Evolutionary conservation across 2,329 filamentous ascomycete species (phyloP).

Genomic region (Rosellinia necatrix): DNA sequence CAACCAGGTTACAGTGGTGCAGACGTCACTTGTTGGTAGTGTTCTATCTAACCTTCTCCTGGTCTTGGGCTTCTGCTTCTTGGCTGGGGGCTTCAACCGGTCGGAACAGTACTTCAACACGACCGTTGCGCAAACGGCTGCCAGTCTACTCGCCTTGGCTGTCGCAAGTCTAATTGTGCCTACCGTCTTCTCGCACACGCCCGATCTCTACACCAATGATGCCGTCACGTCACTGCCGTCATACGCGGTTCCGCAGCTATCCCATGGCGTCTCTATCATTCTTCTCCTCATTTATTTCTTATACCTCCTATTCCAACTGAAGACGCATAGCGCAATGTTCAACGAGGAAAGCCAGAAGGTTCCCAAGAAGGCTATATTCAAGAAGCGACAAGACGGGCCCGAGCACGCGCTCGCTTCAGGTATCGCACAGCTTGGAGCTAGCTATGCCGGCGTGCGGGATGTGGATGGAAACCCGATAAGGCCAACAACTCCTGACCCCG

Average conservation of each 20-base stretch:
- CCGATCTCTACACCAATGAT: slow-evolving; percentile 44
- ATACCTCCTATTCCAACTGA: slow-evolving; percentile 90
- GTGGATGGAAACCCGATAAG: slow-evolving; percentile 49
- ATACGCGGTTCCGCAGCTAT: slow-evolving; percentile 64
- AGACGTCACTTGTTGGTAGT: slow-evolving; percentile 89
- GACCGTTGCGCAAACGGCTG: slow-evolving; percentile 87
- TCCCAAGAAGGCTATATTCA: slow-evolving; percentile 32
- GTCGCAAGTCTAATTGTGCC: slow-evolving; percentile 86
- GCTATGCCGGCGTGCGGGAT: slow-evolving; percentile 26
- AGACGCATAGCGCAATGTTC: slow-evolving; percentile 81
- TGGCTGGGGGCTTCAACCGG: slow-evolving; percentile 80
- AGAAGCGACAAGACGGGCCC: slow-evolving; percentile 28
- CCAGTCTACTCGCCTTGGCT: slow-evolving; percentile 77
- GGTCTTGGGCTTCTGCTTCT: slow-evolving; percentile 91
- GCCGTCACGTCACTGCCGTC: slow-evolving; percentile 53
- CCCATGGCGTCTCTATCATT: slow-evolving; percentile 77
- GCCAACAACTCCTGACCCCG: slow-evolving; percentile 39
- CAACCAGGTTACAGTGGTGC: slow-evolving; percentile 79
- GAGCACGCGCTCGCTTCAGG: slow-evolving; percentile 34
- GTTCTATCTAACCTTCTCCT: slow-evolving; percentile 90
- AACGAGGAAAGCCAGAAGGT: slow-evolving; percentile 80
- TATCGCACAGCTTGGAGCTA: slow-evolving; percentile 29
- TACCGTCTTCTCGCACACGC: slow-evolving; percentile 74
- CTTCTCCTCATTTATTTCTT: slow-evolving; percentile 81
- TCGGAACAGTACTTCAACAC: slow-evolving; percentile 88